phyloP scores from a whole-genome alignment of 371 early-diverging fungal genomes.

The Rhizopus sp. region DNA sequence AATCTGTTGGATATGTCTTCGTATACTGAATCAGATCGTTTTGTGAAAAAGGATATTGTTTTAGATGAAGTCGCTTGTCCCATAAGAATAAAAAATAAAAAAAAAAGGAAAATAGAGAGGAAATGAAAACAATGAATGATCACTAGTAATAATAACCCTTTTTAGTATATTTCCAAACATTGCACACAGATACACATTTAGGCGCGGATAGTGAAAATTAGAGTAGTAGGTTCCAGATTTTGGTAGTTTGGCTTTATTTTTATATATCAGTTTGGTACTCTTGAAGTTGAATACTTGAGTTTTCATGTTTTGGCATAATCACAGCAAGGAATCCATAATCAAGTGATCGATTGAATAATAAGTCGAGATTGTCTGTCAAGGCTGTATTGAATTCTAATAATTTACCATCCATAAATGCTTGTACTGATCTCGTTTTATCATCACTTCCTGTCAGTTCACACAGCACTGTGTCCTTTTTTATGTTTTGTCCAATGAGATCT shows the following conservation, averaged over 20 bases:
- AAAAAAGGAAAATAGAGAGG: slow-evolving; percentile 3
- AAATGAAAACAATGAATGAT: not conserved
- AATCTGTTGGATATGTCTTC: slow-evolving; percentile 45
- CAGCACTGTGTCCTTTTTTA: slow-evolving; percentile 30
- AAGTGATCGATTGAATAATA: slow-evolving; percentile 28
- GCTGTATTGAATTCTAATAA: slow-evolving; percentile 45
- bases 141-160: not conserved
- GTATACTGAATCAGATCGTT: slow-evolving; percentile 27
- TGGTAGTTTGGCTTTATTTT: not conserved
- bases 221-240: too few species aligned
- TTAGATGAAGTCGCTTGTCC: slow-evolving; percentile 45
- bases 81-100: slow-evolving; percentile 24
- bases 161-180: too few species aligned
- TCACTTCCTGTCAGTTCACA: slow-evolving; percentile 24
- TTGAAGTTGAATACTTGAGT: slow-evolving; percentile 25
- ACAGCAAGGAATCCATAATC: slow-evolving; percentile 48
- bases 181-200: too few species aligned
- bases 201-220: too few species aligned
- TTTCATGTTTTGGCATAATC: slow-evolving; percentile 38
- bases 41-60: slow-evolving; percentile 22
- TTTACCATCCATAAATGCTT: slow-evolving; percentile 44
- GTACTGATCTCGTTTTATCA: slow-evolving; percentile 21
- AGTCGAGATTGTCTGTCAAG: slow-evolving; percentile 18
- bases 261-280: slow-evolving; percentile 21
- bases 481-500: slow-evolving; percentile 25